Percentiles rank a stretch among this genome's conserved stretches.
Conservation (phyloP, 108 stramenopile genomes). For the Epithemia pelagica region DNA sequence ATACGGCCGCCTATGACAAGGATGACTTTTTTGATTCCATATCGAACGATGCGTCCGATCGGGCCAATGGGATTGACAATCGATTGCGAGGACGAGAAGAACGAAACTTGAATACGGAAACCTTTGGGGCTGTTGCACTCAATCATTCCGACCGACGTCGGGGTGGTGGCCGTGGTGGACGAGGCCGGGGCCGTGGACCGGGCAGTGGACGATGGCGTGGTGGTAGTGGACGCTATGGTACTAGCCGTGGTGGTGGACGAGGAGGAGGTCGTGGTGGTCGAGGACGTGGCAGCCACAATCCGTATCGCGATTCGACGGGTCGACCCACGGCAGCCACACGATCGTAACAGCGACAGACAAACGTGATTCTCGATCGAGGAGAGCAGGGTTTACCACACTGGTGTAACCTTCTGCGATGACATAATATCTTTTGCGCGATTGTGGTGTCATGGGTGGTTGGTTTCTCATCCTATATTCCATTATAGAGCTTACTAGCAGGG, state of each 20-base stretch:
- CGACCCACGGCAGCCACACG: background rate
- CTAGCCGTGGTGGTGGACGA: background rate
- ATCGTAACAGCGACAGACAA: background rate
- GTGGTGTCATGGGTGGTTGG: too few species aligned
- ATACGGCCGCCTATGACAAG: constrained; percentile 42
- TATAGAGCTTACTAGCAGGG: too few species aligned
- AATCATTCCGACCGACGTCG: constrained; percentile 38
- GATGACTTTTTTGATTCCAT: constrained; percentile 85
- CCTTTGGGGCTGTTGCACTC: constrained; percentile 79
- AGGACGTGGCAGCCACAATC: constrained; percentile 3
- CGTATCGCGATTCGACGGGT: background rate
- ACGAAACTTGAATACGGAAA: constrained; percentile 75
- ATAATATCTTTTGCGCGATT: too few species aligned
- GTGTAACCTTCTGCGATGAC: too few species aligned
- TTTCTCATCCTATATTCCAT: too few species aligned
- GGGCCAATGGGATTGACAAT: constrained; percentile 63
- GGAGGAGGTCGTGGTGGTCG: constrained; percentile 5
- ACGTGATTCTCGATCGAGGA: too few species aligned
- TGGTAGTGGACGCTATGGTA: constrained; percentile 22
- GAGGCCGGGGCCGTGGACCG: constrained; percentile 23
- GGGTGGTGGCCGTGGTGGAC: constrained; percentile 37
- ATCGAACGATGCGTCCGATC: constrained; percentile 77
- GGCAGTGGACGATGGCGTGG: constrained; percentile 39
- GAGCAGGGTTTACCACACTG: too few species aligned
- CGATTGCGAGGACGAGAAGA: constrained; percentile 67